Evolutionary conservation across 2,329 filamentous ascomycete genomes (phyloP), one percentile per base, ranked within the genome.

Genomic region (Sporothrix protearum): DNA sequence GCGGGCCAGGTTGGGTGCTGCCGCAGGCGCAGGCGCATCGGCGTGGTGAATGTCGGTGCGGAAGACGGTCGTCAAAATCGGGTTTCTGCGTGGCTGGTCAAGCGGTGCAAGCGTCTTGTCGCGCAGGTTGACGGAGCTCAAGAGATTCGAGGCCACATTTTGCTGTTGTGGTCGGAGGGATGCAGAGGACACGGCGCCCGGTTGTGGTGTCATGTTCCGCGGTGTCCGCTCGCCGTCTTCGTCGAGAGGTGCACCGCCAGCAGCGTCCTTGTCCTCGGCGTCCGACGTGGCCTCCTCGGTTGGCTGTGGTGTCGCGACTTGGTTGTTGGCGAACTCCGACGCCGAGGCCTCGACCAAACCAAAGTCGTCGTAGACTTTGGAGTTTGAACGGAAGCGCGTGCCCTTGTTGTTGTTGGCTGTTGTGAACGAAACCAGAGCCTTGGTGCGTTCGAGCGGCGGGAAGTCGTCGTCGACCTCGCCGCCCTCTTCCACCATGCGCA

Each of bases 391-490:
- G 73, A 85, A 88, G 69, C 92, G 85, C 53, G 28, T 81, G 5
- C 83, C 86, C 9, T 84, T 90, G 70, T 88, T 85, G 77, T 93
- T 94, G 78, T 95, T 94, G 73, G 91, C 92, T 7, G 92, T 93
- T 49, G 92, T 93, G 76, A 95, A 96, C 25, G 92, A 89, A 6
- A 87, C 88, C n/a, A 96, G 84, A 1, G 89, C 86, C 76, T 91
- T 91, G 28, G 88, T 92, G 47, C 92, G 86, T 72, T 92, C 90
- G 53, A 96, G 84, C 0, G 92, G 89, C 42, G 92, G 92, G 75
- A 96, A 96, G 77, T 96, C 93, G 75, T 93, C 91, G 75, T 96
- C 92, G 0, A 95, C 89, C 77, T 96, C 92, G 66, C 91, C 93
- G 71, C 92, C 92, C 77, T 96, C 89, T 73, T 96, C 89, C 1